These are phyloP conservation scores for Talaromyces wortmannii DNA, from an alignment of 495 filamentous ascomycete species.

Conservation along the genomic window DNA sequence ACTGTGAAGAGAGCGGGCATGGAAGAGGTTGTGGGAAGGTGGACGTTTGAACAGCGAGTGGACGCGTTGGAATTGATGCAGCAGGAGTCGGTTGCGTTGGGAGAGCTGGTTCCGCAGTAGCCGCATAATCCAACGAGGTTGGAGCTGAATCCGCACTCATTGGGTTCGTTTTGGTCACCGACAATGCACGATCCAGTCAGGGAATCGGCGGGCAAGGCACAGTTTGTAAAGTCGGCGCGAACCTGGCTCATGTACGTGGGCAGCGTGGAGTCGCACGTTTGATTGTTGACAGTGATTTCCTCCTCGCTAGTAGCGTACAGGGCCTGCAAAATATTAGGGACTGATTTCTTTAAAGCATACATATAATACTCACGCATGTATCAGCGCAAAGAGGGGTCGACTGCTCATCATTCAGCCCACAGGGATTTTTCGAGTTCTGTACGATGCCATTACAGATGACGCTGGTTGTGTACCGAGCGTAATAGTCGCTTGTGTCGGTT, in stretches of 20 bases:
- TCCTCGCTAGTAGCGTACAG: conserved; percentile 82
- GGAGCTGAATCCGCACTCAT: conserved; percentile 78
- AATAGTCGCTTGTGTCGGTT: conserved; percentile 74
- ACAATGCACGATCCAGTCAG: conserved; percentile 68
- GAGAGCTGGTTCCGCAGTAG: conserved; percentile 74
- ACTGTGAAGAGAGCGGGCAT: conserved; percentile 54
- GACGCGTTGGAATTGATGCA: conserved; percentile 76
- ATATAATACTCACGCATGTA: conserved; percentile 62
- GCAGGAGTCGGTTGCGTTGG: conserved; percentile 92
- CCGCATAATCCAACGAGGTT: conserved; percentile 82
- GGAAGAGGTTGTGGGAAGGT: conserved; percentile 67
- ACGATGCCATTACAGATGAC: conserved; percentile 93
- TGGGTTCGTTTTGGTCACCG: conserved; percentile 71
- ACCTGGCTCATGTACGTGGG: conserved; percentile 67
- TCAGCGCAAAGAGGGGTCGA: conserved; percentile 82
- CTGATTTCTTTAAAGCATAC: neutral
- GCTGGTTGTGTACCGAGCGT: conserved; percentile 89
- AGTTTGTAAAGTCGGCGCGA: conserved; percentile 87
- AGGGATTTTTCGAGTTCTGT: conserved; percentile 76
- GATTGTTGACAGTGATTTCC: conserved; percentile 65
- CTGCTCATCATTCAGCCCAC: conserved; percentile 53
- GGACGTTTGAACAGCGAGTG: conserved; percentile 60
- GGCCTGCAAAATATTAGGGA: conserved; percentile 43
- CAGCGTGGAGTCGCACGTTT: conserved; percentile 60
- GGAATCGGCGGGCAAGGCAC: conserved; percentile 72